Percentiles rank a stretch among this genome's conserved stretches.
Conservation (phyloP, 306 rosid species). For the Corylus heterophylla region DNA sequence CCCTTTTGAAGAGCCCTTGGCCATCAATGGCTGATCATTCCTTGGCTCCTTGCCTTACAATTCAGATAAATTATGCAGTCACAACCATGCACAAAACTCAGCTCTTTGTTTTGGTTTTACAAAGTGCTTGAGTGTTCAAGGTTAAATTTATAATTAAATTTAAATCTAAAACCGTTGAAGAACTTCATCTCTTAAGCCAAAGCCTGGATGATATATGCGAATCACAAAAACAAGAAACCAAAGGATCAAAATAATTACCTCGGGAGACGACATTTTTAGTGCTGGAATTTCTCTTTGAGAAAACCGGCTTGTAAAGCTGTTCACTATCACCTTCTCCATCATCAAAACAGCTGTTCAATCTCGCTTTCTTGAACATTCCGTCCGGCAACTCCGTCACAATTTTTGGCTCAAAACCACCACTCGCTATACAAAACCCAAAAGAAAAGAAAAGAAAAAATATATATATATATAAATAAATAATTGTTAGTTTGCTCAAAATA, state of each 20-base stretch:
- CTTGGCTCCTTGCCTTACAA: constrained; percentile 34
- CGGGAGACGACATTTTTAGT: constrained; percentile 18
- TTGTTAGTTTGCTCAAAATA: neutral
- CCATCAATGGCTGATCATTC: constrained; percentile 14
- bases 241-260: constrained; percentile 35
- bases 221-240: neutral
- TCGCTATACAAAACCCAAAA: constrained; percentile 26
- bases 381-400: constrained; percentile 62
- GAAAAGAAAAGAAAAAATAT: neutral
- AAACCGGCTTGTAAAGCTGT: constrained; percentile 29
- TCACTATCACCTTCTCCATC: constrained; percentile 16
- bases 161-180: no score
- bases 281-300: constrained; percentile 31
- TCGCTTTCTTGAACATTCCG: constrained; percentile 48
- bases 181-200: no score
- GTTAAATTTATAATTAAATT: neutral
- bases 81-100: neutral
- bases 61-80: neutral
- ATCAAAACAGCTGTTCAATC: constrained; percentile 28
- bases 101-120: neutral
- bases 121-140: neutral
- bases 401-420: constrained; percentile 44
- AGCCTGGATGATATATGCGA: neutral
- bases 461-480: no score
- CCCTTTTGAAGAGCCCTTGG: constrained; percentile 24